Evolutionary conservation across 1,284 basidiomycete genomes (phyloP).

Genomic region (Phellopilus nigrolimitatus): DNA sequence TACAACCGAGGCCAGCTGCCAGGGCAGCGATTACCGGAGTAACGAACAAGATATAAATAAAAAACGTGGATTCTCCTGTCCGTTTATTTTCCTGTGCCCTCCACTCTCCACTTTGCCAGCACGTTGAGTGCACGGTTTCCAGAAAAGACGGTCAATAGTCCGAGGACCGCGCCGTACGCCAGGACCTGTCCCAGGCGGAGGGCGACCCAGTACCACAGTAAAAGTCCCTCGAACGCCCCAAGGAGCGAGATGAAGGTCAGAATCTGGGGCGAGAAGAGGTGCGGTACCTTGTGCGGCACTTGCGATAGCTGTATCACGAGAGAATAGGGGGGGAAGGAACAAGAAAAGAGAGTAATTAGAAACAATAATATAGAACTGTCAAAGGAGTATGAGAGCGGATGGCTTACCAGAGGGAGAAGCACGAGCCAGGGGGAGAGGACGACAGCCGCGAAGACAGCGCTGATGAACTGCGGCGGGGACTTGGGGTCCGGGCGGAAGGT

Average conservation of each 20-base stretch:
- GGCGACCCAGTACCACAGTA: slow-evolving; percentile 84
- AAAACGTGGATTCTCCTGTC: too few relatives aligned
- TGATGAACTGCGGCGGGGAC: slow-evolving; percentile 58
- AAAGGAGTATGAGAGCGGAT: too few relatives aligned
- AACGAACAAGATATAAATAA: too few relatives aligned
- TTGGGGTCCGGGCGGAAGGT: slow-evolving; percentile 77
- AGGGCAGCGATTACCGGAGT: too few relatives aligned
- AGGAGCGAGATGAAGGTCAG: slow-evolving; percentile 76
- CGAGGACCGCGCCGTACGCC: slow-evolving; percentile 60
- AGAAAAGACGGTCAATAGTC: slow-evolving; percentile 56
- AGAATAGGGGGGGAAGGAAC: background rate
- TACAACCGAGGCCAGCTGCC: too few relatives aligned
- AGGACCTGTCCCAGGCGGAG: slow-evolving; percentile 78
- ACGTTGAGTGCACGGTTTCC: slow-evolving; percentile 61
- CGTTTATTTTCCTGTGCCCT: slow-evolving; percentile 3
- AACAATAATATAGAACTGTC: slow-evolving; percentile 2
- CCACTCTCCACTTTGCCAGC: slow-evolving; percentile 17
- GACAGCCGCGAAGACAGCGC: slow-evolving; percentile 56
- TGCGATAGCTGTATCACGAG: slow-evolving; percentile 53
- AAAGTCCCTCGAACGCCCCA: slow-evolving; percentile 70
- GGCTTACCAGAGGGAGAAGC: slow-evolving; percentile 62
- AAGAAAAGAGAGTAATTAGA: slow-evolving; percentile 14
- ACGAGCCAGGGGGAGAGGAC: slow-evolving; percentile 73
- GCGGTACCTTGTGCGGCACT: slow-evolving; percentile 51
- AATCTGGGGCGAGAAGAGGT: slow-evolving; percentile 56